Conservation (phyloP, 208 protist species). For the Leishmania major region DNA sequence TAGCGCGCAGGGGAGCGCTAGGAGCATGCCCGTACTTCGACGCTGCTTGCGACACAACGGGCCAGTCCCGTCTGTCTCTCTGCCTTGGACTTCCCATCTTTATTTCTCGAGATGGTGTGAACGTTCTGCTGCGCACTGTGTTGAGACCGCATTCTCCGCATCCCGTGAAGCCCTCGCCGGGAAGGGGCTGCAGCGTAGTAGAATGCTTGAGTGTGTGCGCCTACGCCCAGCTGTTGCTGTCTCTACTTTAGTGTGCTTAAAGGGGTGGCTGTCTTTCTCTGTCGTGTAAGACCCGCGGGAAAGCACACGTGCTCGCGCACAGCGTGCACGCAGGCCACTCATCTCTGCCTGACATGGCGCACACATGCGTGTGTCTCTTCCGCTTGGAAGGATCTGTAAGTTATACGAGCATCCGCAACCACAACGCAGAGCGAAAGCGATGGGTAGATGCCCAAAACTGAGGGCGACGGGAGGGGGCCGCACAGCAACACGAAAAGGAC, state of each 20-base stretch:
- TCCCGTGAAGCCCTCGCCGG: background rate
- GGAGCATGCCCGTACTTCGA: background rate
- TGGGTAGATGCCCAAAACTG: background rate
- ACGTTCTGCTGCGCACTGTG: background rate
- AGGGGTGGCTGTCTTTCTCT: background rate
- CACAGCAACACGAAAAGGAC: background rate
- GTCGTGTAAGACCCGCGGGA: background rate
- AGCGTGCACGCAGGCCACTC: background rate
- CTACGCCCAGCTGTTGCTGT: background rate
- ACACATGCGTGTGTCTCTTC: background rate
- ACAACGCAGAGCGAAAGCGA: background rate
- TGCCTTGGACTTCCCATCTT: background rate
- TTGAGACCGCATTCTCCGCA: background rate
- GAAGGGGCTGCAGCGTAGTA: background rate
- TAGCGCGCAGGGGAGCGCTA: background rate
- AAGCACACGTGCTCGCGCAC: background rate
- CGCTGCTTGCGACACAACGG: background rate
- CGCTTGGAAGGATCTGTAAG: background rate
- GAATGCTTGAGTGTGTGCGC: background rate
- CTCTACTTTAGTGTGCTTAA: background rate
- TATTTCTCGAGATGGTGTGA: background rate
- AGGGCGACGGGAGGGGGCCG: background rate
- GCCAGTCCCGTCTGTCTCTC: background rate
- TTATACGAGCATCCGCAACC: background rate
- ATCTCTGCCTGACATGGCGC: background rate